phyloP scores from a whole-genome alignment of 78 protist species.

The Dictyostelium discoideum region dicty_2.7 NC_007091.3:2002501-2003000 shows the following conservation, averaged over 20 bases:
- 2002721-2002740: background rate
- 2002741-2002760: background rate
- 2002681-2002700: slow-evolving; percentile 71
- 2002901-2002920: slow-evolving; percentile 6
- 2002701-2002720: slow-evolving; percentile 55
- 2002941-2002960: slow-evolving; percentile 29
- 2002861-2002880: slow-evolving; percentile 36
- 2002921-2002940: background rate
- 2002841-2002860: slow-evolving; percentile 13
- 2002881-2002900: background rate
- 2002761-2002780: background rate
- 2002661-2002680: slow-evolving; percentile 58
- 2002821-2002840: background rate
- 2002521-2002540: slow-evolving; percentile 45
- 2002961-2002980: slow-evolving; percentile 5
- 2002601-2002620: slow-evolving; percentile 60
- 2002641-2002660: slow-evolving; percentile 41
- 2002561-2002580: slow-evolving; percentile 46
- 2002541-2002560: background rate
- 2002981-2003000: background rate
- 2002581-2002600: slow-evolving; percentile 33
- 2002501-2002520: slow-evolving; percentile 74
- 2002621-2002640: slow-evolving; percentile 43
- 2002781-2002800: background rate
- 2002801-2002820: background rate